Percentiles rank a stretch among this genome's conserved stretches.
Conservation (phyloP, 257 asterid species). For the Primulina eburnea region DNA sequence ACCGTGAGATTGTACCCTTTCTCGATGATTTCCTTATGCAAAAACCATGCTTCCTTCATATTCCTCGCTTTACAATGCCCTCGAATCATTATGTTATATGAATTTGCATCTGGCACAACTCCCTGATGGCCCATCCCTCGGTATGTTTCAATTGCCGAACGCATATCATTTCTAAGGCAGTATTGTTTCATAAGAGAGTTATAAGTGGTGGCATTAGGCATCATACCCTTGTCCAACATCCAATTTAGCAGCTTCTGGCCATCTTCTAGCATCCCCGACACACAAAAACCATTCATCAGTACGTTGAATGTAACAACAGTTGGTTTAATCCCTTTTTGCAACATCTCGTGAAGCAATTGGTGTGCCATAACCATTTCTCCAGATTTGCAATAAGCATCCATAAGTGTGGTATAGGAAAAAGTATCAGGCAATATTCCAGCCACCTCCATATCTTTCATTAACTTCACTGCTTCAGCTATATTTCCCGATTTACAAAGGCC, state of each 20-base stretch:
- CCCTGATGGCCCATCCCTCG: constrained; percentile 55
- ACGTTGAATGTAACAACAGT: constrained; percentile 89
- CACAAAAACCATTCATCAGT: constrained; percentile 81
- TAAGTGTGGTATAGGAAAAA: constrained; percentile 74
- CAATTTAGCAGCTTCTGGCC: constrained; percentile 73
- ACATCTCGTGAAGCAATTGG: constrained; percentile 73
- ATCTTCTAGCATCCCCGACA: constrained; percentile 72
- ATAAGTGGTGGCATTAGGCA: constrained; percentile 80
- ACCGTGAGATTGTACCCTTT: constrained; percentile 55
- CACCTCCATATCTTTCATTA: constrained; percentile 74
- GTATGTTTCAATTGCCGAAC: constrained; percentile 50
- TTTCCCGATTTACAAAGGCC: constrained; percentile 88
- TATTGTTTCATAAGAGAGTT: constrained; percentile 77
- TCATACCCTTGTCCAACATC: constrained; percentile 82
- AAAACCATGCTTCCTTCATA: constrained; percentile 93
- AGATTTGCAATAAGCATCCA: constrained; percentile 88
- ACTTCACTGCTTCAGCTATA: constrained; percentile 50
- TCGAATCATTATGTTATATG: constrained; percentile 68
- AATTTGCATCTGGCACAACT: constrained; percentile 60
- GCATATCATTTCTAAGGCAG: constrained; percentile 69
- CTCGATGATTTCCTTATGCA: constrained; percentile 63
- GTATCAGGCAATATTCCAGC: constrained; percentile 67
- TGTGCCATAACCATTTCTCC: constrained; percentile 73
- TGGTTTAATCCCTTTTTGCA: constrained; percentile 65
- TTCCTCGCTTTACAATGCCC: constrained; percentile 96